Percentiles rank a stretch among this genome's conserved stretches.
Evolutionary conservation across 2,329 filamentous ascomycete species (phyloP).

Genomic region (Colletotrichum liriopes): DNA sequence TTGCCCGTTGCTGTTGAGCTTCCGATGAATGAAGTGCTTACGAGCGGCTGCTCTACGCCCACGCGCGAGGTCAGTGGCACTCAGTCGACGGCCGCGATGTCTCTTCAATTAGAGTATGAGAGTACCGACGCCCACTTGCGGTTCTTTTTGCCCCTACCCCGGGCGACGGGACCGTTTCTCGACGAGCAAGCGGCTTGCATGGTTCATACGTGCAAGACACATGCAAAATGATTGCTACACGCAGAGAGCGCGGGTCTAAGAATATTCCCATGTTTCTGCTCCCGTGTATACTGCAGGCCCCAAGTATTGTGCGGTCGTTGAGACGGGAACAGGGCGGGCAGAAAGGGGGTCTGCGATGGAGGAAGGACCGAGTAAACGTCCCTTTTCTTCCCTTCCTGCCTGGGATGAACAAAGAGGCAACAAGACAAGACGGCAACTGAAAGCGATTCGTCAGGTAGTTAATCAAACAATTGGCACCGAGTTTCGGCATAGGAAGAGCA

Average conservation of each 20-base stretch:
- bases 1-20: background rate
- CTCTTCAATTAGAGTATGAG: background rate
- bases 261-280: no score
- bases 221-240: background rate
- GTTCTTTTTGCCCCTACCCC: background rate
- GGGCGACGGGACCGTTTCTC: background rate
- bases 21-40: no score
- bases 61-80: no score
- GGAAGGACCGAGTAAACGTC: background rate
- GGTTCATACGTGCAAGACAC: background rate
- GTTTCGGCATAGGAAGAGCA: no score
- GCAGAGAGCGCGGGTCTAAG: background rate
- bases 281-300: background rate
- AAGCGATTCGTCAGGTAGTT: rapidly evolving
- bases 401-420: background rate
- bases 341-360: background rate
- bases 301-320: background rate
- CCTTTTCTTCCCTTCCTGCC: background rate
- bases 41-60: no score
- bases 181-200: background rate
- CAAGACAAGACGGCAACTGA: background rate
- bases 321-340: background rate
- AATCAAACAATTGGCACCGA: background rate
- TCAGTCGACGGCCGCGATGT: no score
- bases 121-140: background rate